A percentile compares a stretch with the other conserved stretches of the same genome.
These are phyloP conservation scores for Penicillium sp. DNA, from an alignment of 2,329 filamentous ascomycete species.

Conservation along the genomic window DNA sequence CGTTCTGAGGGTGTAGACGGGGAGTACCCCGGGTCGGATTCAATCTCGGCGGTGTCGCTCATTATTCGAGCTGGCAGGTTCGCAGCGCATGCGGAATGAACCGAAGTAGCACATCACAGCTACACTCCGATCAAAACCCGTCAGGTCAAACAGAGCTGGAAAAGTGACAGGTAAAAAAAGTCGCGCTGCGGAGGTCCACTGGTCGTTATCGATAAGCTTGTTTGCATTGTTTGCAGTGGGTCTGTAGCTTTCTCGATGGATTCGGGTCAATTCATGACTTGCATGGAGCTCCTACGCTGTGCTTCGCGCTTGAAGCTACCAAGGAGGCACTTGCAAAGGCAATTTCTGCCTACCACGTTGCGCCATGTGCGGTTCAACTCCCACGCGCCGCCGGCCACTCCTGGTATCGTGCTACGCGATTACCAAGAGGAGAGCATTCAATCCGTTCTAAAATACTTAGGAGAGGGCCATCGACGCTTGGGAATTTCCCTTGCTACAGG, in stretches of 20 bases:
- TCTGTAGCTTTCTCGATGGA: not conserved
- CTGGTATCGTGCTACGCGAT: conserved; percentile 65
- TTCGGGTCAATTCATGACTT: not conserved
- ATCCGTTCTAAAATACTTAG: conserved; percentile 70
- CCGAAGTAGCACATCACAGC: conserved; percentile 29
- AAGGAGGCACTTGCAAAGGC: conserved; percentile 13
- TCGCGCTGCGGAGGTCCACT: conserved; percentile 13
- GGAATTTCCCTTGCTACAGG: conserved; percentile 87
- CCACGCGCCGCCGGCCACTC: conserved; percentile 18
- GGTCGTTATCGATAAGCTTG: conserved; percentile 27
- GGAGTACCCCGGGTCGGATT: conserved; percentile 20
- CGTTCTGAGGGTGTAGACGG: conserved; percentile 2
- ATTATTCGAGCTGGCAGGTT: conserved; percentile 41
- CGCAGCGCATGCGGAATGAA: conserved; percentile 25
- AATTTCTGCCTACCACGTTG: conserved; percentile 32
- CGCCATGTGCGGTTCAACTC: conserved; percentile 23
- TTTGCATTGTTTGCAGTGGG: conserved; percentile 42
- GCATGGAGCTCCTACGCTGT: conserved; percentile 35
- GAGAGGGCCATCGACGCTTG: conserved; percentile 72
- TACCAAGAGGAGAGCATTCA: conserved; percentile 94
- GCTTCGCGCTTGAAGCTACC: conserved; percentile 21
- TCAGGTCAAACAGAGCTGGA: conserved; percentile 3
- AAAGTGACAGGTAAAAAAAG: conserved; percentile 14
- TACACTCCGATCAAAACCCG: conserved; percentile 5
- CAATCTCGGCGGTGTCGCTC: conserved; percentile 37